Conservation (phyloP, 2,329 filamentous ascomycete species). For the Sporothrix phasma region DNA sequence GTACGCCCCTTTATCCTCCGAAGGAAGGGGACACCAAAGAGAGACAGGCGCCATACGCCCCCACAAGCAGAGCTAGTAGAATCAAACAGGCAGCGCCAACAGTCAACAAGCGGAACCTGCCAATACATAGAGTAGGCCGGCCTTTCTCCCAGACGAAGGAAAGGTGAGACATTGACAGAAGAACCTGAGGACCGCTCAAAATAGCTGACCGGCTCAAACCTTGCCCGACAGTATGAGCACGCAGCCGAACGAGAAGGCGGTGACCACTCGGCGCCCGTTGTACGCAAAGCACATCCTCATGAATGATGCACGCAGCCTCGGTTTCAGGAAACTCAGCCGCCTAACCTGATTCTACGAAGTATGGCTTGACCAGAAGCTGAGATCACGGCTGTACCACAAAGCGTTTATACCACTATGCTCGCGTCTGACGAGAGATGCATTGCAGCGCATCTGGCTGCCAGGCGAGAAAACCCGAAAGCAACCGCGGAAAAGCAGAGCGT, state of each 20-base stretch:
- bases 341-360: too few species aligned
- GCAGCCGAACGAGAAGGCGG: conserved; percentile 1
- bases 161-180: not conserved
- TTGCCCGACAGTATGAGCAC: not conserved
- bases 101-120: not conserved
- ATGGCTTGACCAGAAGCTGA: not conserved
- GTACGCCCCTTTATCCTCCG: conserved; percentile 6
- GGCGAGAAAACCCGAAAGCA: not conserved
- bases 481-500: not conserved
- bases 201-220: not conserved
- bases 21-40: conserved; percentile 5
- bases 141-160: conserved; percentile 3
- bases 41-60: not conserved
- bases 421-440: not conserved
- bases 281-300: not conserved
- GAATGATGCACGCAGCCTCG: not conserved
- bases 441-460: not conserved
- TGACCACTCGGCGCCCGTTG: not conserved
- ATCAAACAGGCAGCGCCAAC: not conserved
- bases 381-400: not conserved
- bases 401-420: not conserved
- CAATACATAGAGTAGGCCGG: not conserved
- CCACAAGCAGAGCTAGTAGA: not conserved
- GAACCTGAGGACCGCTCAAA: not conserved
- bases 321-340: too few species aligned